phyloP scores from a whole-genome alignment of 352 stramenopile species.

The Pythium angustatum region DNA sequence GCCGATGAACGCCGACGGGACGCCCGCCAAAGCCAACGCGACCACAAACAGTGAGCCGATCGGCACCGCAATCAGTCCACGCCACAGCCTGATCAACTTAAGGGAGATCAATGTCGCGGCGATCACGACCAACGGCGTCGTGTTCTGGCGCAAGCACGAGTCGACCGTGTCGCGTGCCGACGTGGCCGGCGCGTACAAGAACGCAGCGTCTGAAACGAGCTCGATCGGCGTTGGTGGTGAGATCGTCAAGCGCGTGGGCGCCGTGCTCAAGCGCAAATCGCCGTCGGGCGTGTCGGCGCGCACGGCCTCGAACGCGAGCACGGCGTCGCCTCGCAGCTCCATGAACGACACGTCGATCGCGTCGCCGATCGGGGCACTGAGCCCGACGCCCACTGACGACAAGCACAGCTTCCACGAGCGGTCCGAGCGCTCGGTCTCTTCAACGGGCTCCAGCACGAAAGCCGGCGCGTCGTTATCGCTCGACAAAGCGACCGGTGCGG shows the following conservation, averaged over 20 bases:
- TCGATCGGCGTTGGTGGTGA: conserved; percentile 61
- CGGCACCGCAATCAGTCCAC: conserved; percentile 25
- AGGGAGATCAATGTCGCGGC: conserved; percentile 63
- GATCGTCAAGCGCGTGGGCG: conserved; percentile 48
- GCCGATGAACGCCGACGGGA: not conserved
- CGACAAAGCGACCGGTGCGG: too few relatives aligned
- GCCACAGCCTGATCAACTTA: conserved; percentile 44
- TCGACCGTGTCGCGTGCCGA: conserved; percentile 40
- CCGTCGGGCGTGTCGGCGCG: conserved; percentile 1
- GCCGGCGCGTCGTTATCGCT: not conserved
- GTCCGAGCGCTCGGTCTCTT: not conserved
- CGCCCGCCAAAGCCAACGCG: not conserved
- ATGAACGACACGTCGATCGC: conserved; percentile 15
- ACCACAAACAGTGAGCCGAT: not conserved
- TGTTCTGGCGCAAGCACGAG: conserved; percentile 65
- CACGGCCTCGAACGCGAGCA: conserved; percentile 23
- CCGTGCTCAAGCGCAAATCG: conserved; percentile 46
- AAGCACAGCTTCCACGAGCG: conserved; percentile 13
- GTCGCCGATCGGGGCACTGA: conserved; percentile 11
- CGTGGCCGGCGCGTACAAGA: conserved; percentile 41
- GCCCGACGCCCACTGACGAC: conserved; percentile 15
- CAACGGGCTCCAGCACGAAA: not conserved
- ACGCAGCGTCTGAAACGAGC: conserved; percentile 38
- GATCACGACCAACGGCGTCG: conserved; percentile 59
- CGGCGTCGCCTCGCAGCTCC: conserved; percentile 27